Evolutionary conservation across 1,284 basidiomycete species (phyloP).

Genomic region (Boletus smithii): DNA sequence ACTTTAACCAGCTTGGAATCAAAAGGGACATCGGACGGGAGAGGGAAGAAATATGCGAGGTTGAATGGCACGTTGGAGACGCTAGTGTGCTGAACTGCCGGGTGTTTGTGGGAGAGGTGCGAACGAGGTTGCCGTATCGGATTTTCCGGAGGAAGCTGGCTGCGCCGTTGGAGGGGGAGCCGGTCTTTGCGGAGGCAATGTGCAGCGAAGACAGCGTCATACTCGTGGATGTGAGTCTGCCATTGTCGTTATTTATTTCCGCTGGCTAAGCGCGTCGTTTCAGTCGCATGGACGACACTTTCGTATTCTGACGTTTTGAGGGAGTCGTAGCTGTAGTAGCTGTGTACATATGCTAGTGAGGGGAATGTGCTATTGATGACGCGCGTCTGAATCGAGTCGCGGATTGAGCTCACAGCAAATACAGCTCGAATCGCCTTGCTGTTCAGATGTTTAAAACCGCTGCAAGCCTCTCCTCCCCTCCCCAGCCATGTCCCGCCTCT

Average conservation of each 20-base stretch:
- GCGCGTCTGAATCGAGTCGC: slow-evolving; percentile 26
- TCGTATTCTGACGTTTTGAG: slow-evolving; percentile 31
- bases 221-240: slow-evolving; percentile 44
- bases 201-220: slow-evolving; percentile 55
- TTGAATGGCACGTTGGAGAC: slow-evolving; percentile 27
- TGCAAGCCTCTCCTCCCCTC: neutral
- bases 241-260: neutral
- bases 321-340: neutral
- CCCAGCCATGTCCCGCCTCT: slow-evolving; percentile 6
- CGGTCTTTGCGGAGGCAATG: slow-evolving; percentile 38
- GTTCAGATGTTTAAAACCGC: too few relatives aligned
- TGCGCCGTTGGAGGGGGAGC: slow-evolving; percentile 10
- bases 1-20: slow-evolving; percentile 50
- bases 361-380: slow-evolving; percentile 28
- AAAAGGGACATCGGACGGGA: slow-evolving; percentile 27
- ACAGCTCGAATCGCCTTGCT: slow-evolving; percentile 19
- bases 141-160: slow-evolving; percentile 22
- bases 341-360: too few relatives aligned
- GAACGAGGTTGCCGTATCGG: slow-evolving; percentile 47
- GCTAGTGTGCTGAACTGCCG: slow-evolving; percentile 21
- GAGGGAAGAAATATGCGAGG: slow-evolving; percentile 1
- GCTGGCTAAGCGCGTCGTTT: neutral
- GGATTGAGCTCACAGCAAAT: slow-evolving; percentile 32
- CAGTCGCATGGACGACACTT: slow-evolving; percentile 25
- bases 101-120: slow-evolving; percentile 39